A percentile compares a stretch with the other conserved stretches of the same genome.
Conservation (phyloP, 2,329 filamentous ascomycete genomes). For the Sporothrix brasiliensis region DNA sequence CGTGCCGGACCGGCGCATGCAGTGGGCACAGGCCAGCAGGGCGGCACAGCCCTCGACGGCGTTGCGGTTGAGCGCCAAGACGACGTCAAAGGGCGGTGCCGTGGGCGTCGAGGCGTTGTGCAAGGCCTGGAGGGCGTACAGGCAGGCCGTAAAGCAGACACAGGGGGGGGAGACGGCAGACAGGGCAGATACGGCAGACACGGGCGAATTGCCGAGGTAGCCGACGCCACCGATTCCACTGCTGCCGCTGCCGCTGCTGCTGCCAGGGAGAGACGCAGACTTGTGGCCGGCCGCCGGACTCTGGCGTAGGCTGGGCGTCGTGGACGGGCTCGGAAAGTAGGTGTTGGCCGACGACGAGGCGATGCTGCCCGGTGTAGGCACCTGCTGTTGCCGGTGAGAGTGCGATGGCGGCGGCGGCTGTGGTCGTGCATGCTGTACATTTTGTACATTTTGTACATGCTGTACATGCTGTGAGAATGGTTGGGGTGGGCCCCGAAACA, state of each 20-base stretch:
- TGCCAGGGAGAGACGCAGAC: constrained; percentile 35
- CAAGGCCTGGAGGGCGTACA: constrained; percentile 52
- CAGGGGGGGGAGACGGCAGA: constrained; percentile 40
- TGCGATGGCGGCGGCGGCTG: background rate
- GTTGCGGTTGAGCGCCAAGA: constrained; percentile 52
- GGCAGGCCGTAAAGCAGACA: constrained; percentile 52
- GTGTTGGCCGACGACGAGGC: constrained; percentile 36
- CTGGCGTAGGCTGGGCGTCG: constrained; percentile 45
- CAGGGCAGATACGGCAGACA: constrained; percentile 20
- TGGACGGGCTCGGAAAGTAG: constrained; percentile 48
- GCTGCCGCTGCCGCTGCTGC: constrained; percentile 17
- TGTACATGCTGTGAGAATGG: too few species aligned
- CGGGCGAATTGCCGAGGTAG: background rate
- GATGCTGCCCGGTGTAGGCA: constrained; percentile 45
- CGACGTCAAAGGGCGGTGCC: constrained; percentile 49
- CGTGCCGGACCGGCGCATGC: constrained; percentile 49
- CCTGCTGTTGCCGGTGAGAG: constrained; percentile 32
- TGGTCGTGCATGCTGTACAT: background rate
- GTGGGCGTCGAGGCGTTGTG: constrained; percentile 45
- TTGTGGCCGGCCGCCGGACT: constrained; percentile 40
- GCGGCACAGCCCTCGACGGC: constrained; percentile 53
- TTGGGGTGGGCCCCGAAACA: constrained; percentile 33
- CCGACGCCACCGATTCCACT: constrained; percentile 16
- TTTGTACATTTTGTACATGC: too few species aligned
- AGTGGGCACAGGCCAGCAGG: constrained; percentile 52